Evolutionary conservation across 1,284 basidiomycete genomes (phyloP), one percentile per base, ranked within the genome.

Genomic region (Malassezia yamatoensis): DNA sequence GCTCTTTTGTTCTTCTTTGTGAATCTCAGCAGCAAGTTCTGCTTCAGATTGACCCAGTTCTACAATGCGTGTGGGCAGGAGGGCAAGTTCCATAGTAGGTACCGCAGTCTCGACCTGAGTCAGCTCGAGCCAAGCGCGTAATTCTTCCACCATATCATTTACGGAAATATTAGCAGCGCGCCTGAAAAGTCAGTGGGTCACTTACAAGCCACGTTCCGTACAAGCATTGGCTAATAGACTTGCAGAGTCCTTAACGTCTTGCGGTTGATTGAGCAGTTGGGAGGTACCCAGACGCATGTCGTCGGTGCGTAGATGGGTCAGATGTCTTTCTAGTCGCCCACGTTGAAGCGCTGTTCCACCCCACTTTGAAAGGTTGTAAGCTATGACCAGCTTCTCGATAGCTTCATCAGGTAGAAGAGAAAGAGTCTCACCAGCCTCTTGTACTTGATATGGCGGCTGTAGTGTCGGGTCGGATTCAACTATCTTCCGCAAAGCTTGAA

Each of bases 171-270:
- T 49, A 12, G 49, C 48, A 11, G 48, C 53, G 20, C 53, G 43
- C 33, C 53, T 54, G 16, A 44, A 29, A 18, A 35, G 44, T 46
- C 12, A 48, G 46, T 20, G 11, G 5, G 54, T 53, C 20, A 62
- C 59, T 29, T 64, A 50, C 39, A 70, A 34, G 5, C 67, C 67
- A 33, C 69, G 62, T 37, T 68, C 61, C 2, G 53, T 49, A 38
- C 68, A 70, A 2, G 67, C 66, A 45, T 64, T 61, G 38, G 61
- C 59, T 13, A 72, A 55, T 8, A 61, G 51, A 20, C 65, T 60
- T 6, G 51, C 51, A 5, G 36, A n/a, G 10, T 51, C 51, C 54
- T 59, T 43, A 4, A 29, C 24, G 24, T 29, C 24, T 50, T 58
- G 0, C 58, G 65, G 18, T 59, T 58, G 15, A 37, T 42, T 10